Evolutionary conservation across 371 early-diverging fungal species (phyloP), one percentile per base, ranked within the genome.

Genomic region (Mortierella sp.): DNA sequence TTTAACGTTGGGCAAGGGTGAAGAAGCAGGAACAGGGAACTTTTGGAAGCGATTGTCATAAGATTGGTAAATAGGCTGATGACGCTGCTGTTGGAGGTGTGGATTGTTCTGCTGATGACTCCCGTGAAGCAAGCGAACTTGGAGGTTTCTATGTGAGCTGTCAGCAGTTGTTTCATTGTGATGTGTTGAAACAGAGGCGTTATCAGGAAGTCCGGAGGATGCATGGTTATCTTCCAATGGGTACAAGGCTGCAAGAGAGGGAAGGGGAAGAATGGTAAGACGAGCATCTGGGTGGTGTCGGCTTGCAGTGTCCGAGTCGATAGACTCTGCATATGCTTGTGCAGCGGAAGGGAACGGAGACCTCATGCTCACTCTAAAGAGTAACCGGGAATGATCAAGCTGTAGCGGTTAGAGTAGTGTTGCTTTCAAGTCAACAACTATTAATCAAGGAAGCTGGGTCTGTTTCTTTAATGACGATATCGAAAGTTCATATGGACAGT

Each of bases 251-350:
- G 81, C 76, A 48, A 81, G 75, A 4, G 81, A 81, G 9, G 81
- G 81, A 32, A 81, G 81, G 3, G 81, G 81, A 5, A 81, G 81
- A 52, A 81, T 81, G 45, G 76, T 81, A 33, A 81, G 81, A 33
- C 81, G 81, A 19, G 81, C 76, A 45, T 81, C 66, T 24, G 81
- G 81, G 45, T 81, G 81, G 69, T 81, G 81, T 45, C 76, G 64
- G 48, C 81, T 81, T n/a, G 76, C 66, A 7, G 81, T 81, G 28
- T 72, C 81, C 38, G 81, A 81, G 70, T 81, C 76, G 53, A 81
- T 75, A 45, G 81, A 81, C 69, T 81, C 75, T 36, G 81, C 76
- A 47, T 81, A 81, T 7, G 81, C 81, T 53, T 81, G 81, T 52
- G 81, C 81, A 16, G 81, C 75, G 6, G 81, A 81, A 13, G 81